Conservation (phyloP, 1,284 basidiomycete species). For the Sanguinoderma infundibulare region DNA sequence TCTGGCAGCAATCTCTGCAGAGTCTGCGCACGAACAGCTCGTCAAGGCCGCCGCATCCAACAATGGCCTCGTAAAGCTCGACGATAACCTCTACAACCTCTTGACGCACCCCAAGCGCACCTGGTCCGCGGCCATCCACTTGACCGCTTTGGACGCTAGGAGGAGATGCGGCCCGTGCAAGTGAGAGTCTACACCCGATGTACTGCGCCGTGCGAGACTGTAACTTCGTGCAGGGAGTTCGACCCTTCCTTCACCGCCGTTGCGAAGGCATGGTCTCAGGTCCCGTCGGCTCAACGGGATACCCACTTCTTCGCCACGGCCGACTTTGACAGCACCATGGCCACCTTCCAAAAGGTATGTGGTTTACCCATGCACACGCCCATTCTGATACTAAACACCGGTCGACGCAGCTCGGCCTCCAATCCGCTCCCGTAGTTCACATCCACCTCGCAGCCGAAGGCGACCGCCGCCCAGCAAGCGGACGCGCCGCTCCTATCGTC, state of each 20-base stretch:
- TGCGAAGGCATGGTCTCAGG: constrained; percentile 78
- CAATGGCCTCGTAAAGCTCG: constrained; percentile 82
- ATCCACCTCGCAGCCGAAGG: constrained; percentile 80
- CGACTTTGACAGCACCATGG: constrained; percentile 81
- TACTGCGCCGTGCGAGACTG: not conserved
- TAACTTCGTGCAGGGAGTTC: constrained; percentile 65
- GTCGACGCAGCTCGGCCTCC: constrained; percentile 63
- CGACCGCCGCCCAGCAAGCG: constrained; percentile 57
- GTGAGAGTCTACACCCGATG: constrained; percentile 44
- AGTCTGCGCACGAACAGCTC: constrained; percentile 55
- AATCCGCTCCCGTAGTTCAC: constrained; percentile 81
- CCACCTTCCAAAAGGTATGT: constrained; percentile 79
- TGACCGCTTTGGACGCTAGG: constrained; percentile 83
- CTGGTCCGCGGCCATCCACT: constrained; percentile 83
- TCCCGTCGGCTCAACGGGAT: constrained; percentile 64
- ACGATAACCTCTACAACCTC: constrained; percentile 76
- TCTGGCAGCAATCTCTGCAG: constrained; percentile 43
- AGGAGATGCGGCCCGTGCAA: constrained; percentile 84
- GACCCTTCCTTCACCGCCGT: constrained; percentile 81
- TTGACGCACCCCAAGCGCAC: constrained; percentile 75
- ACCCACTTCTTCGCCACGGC: constrained; percentile 91
- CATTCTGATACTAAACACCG: not conserved
- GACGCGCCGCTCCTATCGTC: constrained; percentile 58
- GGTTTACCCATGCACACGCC: not conserved
- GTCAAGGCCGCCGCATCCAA: constrained; percentile 66